Conservation (phyloP, 176 grass and related monocot genomes). For the Avena sativa region DNA sequence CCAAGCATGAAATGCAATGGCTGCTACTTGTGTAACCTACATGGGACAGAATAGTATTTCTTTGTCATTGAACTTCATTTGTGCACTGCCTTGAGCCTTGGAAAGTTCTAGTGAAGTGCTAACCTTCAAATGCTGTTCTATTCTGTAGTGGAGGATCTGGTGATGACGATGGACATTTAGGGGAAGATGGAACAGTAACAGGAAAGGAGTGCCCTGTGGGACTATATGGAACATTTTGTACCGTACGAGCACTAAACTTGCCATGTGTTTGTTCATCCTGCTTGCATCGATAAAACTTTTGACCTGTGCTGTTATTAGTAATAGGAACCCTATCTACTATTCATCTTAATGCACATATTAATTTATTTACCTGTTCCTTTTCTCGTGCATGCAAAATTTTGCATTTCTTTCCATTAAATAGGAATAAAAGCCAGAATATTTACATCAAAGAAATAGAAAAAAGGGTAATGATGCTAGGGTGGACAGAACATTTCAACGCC, state of each 20-base stretch:
- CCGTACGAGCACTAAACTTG: constrained; percentile 53
- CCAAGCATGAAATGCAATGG: not conserved
- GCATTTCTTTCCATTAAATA: not conserved
- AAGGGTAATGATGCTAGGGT: not conserved
- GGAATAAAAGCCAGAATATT: constrained; percentile 7
- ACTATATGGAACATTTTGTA: constrained; percentile 95
- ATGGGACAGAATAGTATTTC: constrained; percentile 10
- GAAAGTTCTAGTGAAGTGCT: constrained; percentile 18
- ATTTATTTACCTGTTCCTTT: constrained; percentile 18
- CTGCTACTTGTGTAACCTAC: not conserved
- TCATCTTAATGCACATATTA: constrained; percentile 17
- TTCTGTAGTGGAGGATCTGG: constrained; percentile 78
- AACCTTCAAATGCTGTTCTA: constrained; percentile 33
- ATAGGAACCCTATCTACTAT: not conserved
- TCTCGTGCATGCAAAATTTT: constrained; percentile 14
- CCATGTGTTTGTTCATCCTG: constrained; percentile 25
- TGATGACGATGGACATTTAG: constrained; percentile 66
- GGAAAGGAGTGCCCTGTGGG: constrained; percentile 89
- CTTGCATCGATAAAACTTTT: constrained; percentile 15
- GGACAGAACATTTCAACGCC: not conserved
- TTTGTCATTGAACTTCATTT: constrained; percentile 30
- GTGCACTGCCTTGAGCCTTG: not conserved
- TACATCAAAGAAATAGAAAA: not conserved
- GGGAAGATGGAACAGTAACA: constrained; percentile 78
- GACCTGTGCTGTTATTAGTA: not conserved